Conservation (phyloP, 2,329 filamentous ascomycete genomes). For the Parastagonospora nodorum region DNA sequence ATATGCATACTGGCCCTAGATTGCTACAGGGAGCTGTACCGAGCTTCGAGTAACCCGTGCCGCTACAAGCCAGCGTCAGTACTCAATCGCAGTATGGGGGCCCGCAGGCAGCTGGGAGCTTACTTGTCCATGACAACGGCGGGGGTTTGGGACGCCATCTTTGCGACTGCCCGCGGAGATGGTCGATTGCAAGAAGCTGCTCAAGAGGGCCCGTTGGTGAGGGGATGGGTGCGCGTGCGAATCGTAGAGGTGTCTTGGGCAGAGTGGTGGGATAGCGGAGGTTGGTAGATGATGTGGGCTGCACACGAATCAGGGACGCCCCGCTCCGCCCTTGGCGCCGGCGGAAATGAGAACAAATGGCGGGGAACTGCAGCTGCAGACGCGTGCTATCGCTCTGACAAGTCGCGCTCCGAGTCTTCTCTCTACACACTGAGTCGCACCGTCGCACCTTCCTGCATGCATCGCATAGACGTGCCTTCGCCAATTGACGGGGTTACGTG, state of each 20-base stretch:
- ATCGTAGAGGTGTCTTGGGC: constrained; percentile 31
- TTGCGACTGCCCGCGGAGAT: constrained; percentile 37
- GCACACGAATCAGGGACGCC: constrained; percentile 31
- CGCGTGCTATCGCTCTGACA: not conserved
- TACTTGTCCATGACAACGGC: constrained; percentile 99
- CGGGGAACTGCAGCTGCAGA: not conserved
- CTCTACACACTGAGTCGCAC: constrained; percentile 8
- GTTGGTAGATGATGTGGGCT: constrained; percentile 33
- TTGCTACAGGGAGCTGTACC: constrained; percentile 63
- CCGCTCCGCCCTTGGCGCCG: constrained; percentile 33
- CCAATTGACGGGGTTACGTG: constrained; percentile 1
- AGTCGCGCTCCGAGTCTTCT: not conserved
- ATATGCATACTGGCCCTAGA: constrained; percentile 19
- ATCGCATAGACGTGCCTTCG: constrained; percentile 6
- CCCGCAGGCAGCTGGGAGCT: constrained; percentile 52
- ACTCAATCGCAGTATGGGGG: constrained; percentile 36
- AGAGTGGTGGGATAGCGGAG: constrained; percentile 39
- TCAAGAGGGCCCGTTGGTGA: constrained; percentile 20
- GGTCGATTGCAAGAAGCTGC: constrained; percentile 25
- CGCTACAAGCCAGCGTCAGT: constrained; percentile 65
- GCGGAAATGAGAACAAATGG: constrained; percentile 20
- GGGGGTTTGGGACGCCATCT: constrained; percentile 96
- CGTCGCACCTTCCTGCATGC: constrained; percentile 13
- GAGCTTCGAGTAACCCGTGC: constrained; percentile 98
- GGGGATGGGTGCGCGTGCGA: constrained; percentile 26